Conservation (phyloP, 2,329 filamentous ascomycete species). For the Pseudocercospora macadamiae region DNA sequence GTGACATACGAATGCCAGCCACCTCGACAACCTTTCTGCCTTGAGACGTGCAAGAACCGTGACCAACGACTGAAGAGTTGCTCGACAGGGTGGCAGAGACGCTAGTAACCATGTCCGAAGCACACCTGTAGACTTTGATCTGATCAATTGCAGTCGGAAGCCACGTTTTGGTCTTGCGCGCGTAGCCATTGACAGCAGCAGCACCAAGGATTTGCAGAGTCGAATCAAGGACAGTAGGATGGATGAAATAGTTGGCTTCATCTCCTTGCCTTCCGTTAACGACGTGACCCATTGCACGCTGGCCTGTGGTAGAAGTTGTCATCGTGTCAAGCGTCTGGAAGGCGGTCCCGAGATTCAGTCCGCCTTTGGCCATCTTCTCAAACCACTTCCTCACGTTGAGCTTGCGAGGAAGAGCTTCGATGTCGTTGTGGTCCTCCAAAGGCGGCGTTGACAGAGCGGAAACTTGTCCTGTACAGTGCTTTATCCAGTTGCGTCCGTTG, state of each 20-base stretch:
- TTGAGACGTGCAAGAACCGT: not conserved
- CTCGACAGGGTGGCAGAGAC: not conserved
- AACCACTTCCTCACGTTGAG: not conserved
- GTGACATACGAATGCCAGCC: too few relatives aligned
- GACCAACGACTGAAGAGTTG: not conserved
- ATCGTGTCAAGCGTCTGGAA: not conserved
- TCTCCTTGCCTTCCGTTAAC: not conserved
- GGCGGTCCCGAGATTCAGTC: not conserved
- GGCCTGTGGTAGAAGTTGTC: not conserved
- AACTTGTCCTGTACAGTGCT: slow-evolving; percentile 11
- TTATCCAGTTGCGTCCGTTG: slow-evolving; percentile 7
- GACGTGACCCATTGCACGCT: not conserved
- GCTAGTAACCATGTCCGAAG: not conserved
- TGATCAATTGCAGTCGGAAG: not conserved
- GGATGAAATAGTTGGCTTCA: not conserved
- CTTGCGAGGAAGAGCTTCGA: not conserved
- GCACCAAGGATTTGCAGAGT: not conserved
- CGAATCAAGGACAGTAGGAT: not conserved
- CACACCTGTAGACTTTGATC: not conserved
- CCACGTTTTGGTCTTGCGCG: not conserved
- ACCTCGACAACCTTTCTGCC: not conserved
- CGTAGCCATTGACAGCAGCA: not conserved
- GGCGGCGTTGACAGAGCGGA: too few relatives aligned
- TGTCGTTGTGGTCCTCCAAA: not conserved
- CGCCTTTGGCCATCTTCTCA: not conserved